phyloP scores from a whole-genome alignment of 768 basidiomycete genomes.

The Boletus rufocinnamomeus region DNA sequence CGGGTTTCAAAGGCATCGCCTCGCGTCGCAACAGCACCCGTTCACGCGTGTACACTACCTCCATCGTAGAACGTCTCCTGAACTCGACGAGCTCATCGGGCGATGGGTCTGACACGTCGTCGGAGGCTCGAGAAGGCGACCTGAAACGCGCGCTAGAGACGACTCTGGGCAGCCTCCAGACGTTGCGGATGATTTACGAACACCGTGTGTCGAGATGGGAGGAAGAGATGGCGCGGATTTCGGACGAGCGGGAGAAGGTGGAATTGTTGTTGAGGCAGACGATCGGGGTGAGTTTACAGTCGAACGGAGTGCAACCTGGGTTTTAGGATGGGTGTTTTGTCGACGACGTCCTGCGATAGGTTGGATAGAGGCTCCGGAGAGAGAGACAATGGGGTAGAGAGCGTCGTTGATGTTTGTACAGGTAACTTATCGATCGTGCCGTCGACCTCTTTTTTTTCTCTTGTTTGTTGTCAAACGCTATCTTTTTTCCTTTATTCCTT shows the following conservation, averaged over 20 bases:
- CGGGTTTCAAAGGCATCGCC: constrained; percentile 61
- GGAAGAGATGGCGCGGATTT: constrained; percentile 66
- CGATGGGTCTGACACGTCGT: constrained; percentile 56
- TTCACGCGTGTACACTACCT: constrained; percentile 46
- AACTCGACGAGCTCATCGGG: constrained; percentile 43
- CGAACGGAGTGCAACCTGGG: constrained; percentile 17
- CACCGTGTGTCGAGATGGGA: constrained; percentile 67
- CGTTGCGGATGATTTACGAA: constrained; percentile 65
- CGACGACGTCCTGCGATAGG: background rate
- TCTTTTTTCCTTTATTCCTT: background rate
- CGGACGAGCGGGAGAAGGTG: constrained; percentile 66
- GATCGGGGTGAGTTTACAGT: constrained; percentile 43
- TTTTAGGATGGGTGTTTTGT: background rate
- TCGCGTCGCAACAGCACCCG: constrained; percentile 50
- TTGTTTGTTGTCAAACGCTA: background rate
- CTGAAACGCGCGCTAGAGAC: constrained; percentile 67
- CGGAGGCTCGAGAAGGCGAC: constrained; percentile 58
- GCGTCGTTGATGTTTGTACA: background rate
- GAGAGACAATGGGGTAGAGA: background rate
- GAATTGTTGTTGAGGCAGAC: constrained; percentile 68
- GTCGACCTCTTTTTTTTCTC: background rate
- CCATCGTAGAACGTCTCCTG: constrained; percentile 49
- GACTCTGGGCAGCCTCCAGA: constrained; percentile 64
- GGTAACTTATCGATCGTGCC: background rate
- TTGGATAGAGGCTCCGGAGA: too few species aligned